Evolutionary conservation across 208 protist genomes (phyloP).

Genomic region (Trypanosoma rangeli): DNA sequence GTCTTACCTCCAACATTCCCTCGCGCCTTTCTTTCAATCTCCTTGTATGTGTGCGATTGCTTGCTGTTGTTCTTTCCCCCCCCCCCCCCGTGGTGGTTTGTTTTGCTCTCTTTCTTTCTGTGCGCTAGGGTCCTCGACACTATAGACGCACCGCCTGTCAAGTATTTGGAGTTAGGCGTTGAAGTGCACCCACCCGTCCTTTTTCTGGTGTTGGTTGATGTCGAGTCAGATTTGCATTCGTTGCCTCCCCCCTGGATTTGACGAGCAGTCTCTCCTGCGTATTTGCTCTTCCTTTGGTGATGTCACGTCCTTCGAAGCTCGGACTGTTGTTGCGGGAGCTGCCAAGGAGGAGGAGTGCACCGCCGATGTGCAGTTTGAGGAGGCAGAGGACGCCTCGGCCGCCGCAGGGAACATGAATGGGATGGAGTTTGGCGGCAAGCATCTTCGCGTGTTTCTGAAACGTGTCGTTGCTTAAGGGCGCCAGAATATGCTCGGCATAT

Average conservation of each 20-base stretch:
- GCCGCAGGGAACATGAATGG: constrained; percentile 74
- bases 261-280: constrained; percentile 50
- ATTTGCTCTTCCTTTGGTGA: constrained; percentile 80
- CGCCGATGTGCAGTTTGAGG: constrained; percentile 53
- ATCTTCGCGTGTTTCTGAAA: constrained; percentile 47
- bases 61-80: constrained; percentile 17
- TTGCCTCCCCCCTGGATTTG: constrained; percentile 37
- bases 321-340: not conserved
- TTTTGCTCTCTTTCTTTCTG: not conserved
- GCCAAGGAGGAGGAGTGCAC: constrained; percentile 10
- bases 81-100: too few relatives aligned
- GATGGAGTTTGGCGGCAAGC: constrained; percentile 61
- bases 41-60: not conserved
- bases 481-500: not conserved
- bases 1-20: not conserved
- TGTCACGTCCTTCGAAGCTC: constrained; percentile 34
- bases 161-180: not conserved
- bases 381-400: constrained; percentile 50
- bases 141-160: constrained; percentile 1
- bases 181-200: not conserved
- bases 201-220: constrained; percentile 23
- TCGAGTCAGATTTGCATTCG: constrained; percentile 48
- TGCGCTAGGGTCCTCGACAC: not conserved
- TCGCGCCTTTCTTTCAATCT: not conserved
- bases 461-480: not conserved